phyloP scores from a whole-genome alignment of 306 rosid species.

The Fragaria iinumae region DNA sequence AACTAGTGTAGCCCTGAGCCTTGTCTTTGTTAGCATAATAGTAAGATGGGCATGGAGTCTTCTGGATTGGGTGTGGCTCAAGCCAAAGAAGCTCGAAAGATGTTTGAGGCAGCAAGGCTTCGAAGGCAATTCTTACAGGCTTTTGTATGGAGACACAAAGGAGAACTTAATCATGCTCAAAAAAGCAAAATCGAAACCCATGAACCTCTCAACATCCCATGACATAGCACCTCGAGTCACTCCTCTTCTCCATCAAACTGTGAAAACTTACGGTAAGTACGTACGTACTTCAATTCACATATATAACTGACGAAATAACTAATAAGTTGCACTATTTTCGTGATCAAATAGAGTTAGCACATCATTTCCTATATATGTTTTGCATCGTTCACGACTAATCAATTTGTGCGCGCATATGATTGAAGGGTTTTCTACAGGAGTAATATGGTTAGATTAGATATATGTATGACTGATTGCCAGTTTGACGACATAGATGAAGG shows the following conservation, averaged over 20 bases:
- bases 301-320: too few relatives aligned
- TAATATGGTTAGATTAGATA: too few relatives aligned
- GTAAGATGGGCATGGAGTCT: constrained; percentile 36
- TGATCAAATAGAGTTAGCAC: not conserved
- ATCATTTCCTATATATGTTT: too few relatives aligned
- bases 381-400: not conserved
- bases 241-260: constrained; percentile 25
- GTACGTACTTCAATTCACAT: too few relatives aligned
- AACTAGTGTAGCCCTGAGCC: not conserved
- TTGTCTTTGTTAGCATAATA: not conserved
- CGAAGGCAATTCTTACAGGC: constrained; percentile 38
- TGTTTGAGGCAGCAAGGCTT: constrained; percentile 45
- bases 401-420: not conserved
- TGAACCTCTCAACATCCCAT: constrained; percentile 25
- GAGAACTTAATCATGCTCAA: constrained; percentile 18
- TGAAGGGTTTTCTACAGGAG: too few relatives aligned
- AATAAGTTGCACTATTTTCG: too few relatives aligned
- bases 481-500: too few relatives aligned
- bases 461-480: too few relatives aligned
- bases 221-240: constrained; percentile 36
- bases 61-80: constrained; percentile 50
- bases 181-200: constrained; percentile 41
- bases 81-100: constrained; percentile 50
- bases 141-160: constrained; percentile 36
- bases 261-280: constrained; percentile 36